Evolutionary conservation across 805 yeast genomes (phyloP).

Genomic region (Candida parachauliodes): DNA sequence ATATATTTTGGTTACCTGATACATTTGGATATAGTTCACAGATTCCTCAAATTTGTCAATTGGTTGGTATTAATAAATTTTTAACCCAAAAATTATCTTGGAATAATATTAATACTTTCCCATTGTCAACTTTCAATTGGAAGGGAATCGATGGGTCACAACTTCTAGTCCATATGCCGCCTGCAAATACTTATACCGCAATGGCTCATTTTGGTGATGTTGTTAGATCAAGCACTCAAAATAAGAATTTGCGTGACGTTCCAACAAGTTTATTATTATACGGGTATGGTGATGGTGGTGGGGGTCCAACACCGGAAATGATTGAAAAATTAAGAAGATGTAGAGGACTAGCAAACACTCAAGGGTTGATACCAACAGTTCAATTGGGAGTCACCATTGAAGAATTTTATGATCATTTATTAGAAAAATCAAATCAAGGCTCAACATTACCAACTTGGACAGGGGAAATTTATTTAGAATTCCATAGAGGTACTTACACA

Average conservation of each 20-base stretch:
- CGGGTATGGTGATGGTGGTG: slow-evolving; percentile 98
- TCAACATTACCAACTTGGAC: slow-evolving; percentile 75
- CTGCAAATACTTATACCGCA: slow-evolving; percentile 93
- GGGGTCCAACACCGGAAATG: slow-evolving; percentile 95
- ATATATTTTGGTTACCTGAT: slow-evolving; percentile 93
- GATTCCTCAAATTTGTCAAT: slow-evolving; percentile 85
- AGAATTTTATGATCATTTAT: slow-evolving; percentile 68
- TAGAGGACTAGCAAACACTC: slow-evolving; percentile 81
- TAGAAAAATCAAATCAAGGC: slow-evolving; percentile 63
- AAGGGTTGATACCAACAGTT: slow-evolving; percentile 78
- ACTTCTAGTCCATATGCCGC: slow-evolving; percentile 96
- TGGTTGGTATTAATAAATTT: slow-evolving; percentile 81
- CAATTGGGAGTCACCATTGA: slow-evolving; percentile 77
- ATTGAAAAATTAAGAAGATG: slow-evolving; percentile 87
- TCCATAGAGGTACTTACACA: slow-evolving; percentile 96
- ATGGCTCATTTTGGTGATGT: slow-evolving; percentile 92
- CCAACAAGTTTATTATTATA: slow-evolving; percentile 78
- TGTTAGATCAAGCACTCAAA: slow-evolving; percentile 70
- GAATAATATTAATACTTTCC: slow-evolving; percentile 92
- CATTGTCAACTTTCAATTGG: slow-evolving; percentile 92
- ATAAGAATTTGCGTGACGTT: slow-evolving; percentile 77
- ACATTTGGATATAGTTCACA: slow-evolving; percentile 96
- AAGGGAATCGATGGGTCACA: slow-evolving; percentile 92
- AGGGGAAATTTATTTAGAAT: slow-evolving; percentile 92
- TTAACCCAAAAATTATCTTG: slow-evolving; percentile 92